Percentiles rank a stretch among this genome's conserved stretches.
These are phyloP conservation scores for Rutidosis leptorrhynchoides DNA, from an alignment of 129 eudicot genomes.

Conservation along the genomic window DNA sequence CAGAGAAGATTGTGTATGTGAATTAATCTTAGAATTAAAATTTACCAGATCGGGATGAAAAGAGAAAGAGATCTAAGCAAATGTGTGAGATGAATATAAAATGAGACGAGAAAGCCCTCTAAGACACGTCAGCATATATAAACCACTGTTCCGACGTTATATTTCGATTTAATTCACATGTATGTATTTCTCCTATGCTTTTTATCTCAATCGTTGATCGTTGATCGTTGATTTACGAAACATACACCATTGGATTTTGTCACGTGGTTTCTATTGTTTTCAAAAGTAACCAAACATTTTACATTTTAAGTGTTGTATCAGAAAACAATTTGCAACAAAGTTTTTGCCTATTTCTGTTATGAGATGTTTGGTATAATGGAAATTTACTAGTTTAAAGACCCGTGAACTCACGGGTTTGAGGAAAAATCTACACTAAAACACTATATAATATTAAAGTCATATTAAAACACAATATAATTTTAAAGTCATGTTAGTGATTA, in stretches of 20 bases:
- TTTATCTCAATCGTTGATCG: slow-evolving; percentile 17
- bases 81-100: slow-evolving; percentile 23
- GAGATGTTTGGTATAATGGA: too few relatives aligned
- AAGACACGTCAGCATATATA: slow-evolving; percentile 26
- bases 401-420: too few relatives aligned
- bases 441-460: too few relatives aligned
- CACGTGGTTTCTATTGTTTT: slow-evolving; percentile 9
- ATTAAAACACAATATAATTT: too few relatives aligned
- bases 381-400: too few relatives aligned
- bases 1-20: slow-evolving; percentile 13
- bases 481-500: too few relatives aligned
- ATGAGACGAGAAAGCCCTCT: slow-evolving; percentile 31
- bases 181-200: background rate
- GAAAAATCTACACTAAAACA: too few relatives aligned
- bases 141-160: slow-evolving; percentile 43
- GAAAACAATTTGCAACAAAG: too few relatives aligned
- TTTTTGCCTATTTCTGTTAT: too few relatives aligned
- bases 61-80: slow-evolving; percentile 30
- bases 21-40: background rate
- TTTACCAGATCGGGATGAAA: slow-evolving; percentile 37
- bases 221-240: slow-evolving; percentile 13
- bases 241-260: slow-evolving; percentile 16
- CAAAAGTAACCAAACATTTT: too few relatives aligned
- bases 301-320: too few relatives aligned
- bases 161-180: slow-evolving; percentile 19